A percentile compares a stretch with the other conserved stretches of the same genome.
Evolutionary conservation across 2,329 filamentous ascomycete genomes (phyloP).

Genomic region (Colletotrichum lupini): DNA sequence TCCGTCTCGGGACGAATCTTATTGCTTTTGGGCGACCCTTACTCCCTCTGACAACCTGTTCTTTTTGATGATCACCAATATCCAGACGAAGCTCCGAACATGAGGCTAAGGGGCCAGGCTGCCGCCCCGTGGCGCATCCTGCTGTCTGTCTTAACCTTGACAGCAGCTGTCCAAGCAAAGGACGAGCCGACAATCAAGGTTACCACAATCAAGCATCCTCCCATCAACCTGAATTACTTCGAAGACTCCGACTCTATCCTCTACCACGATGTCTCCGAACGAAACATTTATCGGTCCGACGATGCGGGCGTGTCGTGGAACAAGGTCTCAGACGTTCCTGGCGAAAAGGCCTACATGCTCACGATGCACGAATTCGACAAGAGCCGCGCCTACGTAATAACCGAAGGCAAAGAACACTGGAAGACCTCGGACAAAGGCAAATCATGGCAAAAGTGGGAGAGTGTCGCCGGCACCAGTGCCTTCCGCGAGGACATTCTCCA

Average conservation of each 20-base stretch:
- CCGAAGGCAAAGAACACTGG: conserved; percentile 77
- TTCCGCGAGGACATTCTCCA: conserved; percentile 65
- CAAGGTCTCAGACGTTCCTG: conserved; percentile 70
- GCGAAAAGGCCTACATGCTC: conserved; percentile 71
- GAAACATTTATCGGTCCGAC: conserved; percentile 79
- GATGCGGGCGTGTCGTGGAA: conserved; percentile 86
- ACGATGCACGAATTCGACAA: conserved; percentile 83
- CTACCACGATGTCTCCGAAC: conserved; percentile 73
- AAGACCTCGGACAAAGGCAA: conserved; percentile 86
- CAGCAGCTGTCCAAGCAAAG: conserved; percentile 60
- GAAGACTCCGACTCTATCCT: conserved; percentile 87
- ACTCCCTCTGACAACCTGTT: conserved; percentile 6
- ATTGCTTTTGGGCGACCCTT: neutral
- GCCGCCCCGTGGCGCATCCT: conserved; percentile 61
- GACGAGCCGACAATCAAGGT: conserved; percentile 74
- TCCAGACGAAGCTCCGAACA: conserved; percentile 54
- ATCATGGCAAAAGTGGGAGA: conserved; percentile 81
- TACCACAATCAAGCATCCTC: conserved; percentile 74
- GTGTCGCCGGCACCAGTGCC: conserved; percentile 66
- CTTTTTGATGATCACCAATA: conserved; percentile 56
- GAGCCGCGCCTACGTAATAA: conserved; percentile 83
- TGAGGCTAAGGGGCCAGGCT: conserved; percentile 64
- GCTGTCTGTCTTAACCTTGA: conserved; percentile 59
- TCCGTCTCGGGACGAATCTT: conserved; percentile 12
- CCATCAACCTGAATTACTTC: conserved; percentile 85